Base-by-base conservation (phyloP, 208 protist genomes). In the Balamuthia mandrillaris region DNA sequence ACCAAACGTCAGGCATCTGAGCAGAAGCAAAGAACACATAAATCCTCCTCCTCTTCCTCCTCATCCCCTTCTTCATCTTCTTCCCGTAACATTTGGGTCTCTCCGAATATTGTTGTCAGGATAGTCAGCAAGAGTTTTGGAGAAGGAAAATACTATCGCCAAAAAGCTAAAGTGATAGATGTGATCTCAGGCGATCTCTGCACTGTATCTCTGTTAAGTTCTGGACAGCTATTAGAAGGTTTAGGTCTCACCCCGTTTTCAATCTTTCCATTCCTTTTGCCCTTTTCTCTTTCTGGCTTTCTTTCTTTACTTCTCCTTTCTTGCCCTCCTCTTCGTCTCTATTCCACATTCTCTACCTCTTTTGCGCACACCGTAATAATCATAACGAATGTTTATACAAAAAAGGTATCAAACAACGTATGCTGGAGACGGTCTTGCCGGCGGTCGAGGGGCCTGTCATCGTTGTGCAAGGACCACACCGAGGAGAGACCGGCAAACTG, bases 111-210 rank as follows among this genome's bases (percentile, higher is more conserved):
- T 42, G 35, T 42, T 10, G 65, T 74, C 14, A 35, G 65, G 0
- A 74, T 74, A 16, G 65, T 74, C 2, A 74, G 65, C 65, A 74
- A 74, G 65, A 74, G 65, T 24, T 42, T 74, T 42, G 65, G 65
- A 10, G 65, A 74, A 24, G 51, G 9, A 14, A 65, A 31, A 31
- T 65, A 74, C 39, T 74, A 74, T 27, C 65, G 65, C 65, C 44
- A 74, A 42, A 74, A 74, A 29, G 65, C 51, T 14, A 74, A 49
- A 27, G 65, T 74, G 12, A 42, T 74, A 24, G 65, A 74, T 35
- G 65, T 74, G 21, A 42, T 74, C 14, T 35, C 65, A 18, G 65
- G 65, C 39, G 65, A 74, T 42, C 12, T 74, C 21, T 74, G 65
- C 65, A 74, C 65, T 5, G 51, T 74, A n/a, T n/a, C n/a, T 42